Evolutionary conservation across 495 filamentous ascomycete species (phyloP), one percentile per base, ranked within the genome.

Genomic region (Penicillium waksmanii): DNA sequence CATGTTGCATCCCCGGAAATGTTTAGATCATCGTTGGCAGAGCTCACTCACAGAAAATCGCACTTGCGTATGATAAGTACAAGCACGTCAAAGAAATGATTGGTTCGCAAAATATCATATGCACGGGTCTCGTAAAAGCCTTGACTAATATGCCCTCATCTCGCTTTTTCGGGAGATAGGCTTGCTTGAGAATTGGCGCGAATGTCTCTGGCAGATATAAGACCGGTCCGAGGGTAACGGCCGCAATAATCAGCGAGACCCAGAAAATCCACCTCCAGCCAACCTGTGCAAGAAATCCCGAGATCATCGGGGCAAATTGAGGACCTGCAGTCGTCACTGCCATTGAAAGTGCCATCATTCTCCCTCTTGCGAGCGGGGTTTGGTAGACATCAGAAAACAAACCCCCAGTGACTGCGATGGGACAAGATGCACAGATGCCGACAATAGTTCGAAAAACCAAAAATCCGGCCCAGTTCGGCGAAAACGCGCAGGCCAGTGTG

Each of bases 171-270:
- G 74, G 77, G 15, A 87, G 88, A 31, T 86, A 75, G n/a, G 70
- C 61, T 7, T 78, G 78, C 12, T 90, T 79, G 51, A 92, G 81
- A 0, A 83, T 85, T 1, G 89, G 89, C 1, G 83, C 82, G 64
- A 91, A 92, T 0, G 89, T 92, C 66, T 85, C 74, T 0, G 83
- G 81, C 15, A 86, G 69, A 38, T 77, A 73, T 42, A 77, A 15
- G 2, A 84, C 52, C 13, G 80, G 60, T 11, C 78, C 43, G 13
- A 79, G 56, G 5, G 74, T 77, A 10, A 62, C 57, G 17, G 65
- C 73, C 2, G 67, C 52, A 34, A 80, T 80, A 5, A 72, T 64
- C 5, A 84, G 47, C 36, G 75, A 80, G 0, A 80, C 53, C 78
- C 82, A 84, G 58, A 84, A 84, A 3, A 77, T 68, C 82, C 84